Conservation (phyloP, 306 rosid genomes). For the Quercus ilex region DNA sequence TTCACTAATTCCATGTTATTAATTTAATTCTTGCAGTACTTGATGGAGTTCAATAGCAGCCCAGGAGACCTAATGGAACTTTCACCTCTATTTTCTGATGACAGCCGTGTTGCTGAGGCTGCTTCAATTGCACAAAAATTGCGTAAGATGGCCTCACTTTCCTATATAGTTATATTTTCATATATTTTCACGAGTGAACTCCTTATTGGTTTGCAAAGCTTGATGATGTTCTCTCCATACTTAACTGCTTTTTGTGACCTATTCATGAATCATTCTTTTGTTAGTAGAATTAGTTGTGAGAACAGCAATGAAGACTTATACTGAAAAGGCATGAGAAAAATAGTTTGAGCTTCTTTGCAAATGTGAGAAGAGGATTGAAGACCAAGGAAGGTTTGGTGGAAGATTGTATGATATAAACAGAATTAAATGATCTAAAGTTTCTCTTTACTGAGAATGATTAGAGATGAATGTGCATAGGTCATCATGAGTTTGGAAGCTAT, state of each 20-base stretch:
- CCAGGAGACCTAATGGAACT: conserved; percentile 99
- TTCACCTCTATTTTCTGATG: conserved; percentile 97
- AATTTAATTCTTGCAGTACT: conserved; percentile 68
- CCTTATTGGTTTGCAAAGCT: neutral
- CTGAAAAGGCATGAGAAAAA: neutral
- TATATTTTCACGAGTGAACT: neutral
- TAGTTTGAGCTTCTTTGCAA: neutral
- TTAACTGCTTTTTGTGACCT: neutral
- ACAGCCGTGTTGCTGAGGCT: conserved; percentile 98
- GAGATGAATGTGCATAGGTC: too few relatives aligned
- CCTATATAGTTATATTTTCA: conserved; percentile 4
- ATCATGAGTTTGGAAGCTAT: too few relatives aligned
- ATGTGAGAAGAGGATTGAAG: neutral
- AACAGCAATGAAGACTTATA: neutral
- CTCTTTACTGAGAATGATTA: neutral
- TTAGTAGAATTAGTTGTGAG: neutral
- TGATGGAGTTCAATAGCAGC: conserved; percentile 99
- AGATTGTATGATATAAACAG: neutral
- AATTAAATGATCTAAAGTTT: neutral
- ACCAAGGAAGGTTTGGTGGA: neutral
- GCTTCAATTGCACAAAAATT: conserved; percentile 98
- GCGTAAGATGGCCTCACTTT: conserved; percentile 51
- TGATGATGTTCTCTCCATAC: neutral
- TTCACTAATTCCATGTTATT: conserved; percentile 31
- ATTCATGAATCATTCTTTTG: neutral